phyloP scores from a whole-genome alignment of 352 stramenopile genomes.

The Phytopythium ostracodes region DNA sequence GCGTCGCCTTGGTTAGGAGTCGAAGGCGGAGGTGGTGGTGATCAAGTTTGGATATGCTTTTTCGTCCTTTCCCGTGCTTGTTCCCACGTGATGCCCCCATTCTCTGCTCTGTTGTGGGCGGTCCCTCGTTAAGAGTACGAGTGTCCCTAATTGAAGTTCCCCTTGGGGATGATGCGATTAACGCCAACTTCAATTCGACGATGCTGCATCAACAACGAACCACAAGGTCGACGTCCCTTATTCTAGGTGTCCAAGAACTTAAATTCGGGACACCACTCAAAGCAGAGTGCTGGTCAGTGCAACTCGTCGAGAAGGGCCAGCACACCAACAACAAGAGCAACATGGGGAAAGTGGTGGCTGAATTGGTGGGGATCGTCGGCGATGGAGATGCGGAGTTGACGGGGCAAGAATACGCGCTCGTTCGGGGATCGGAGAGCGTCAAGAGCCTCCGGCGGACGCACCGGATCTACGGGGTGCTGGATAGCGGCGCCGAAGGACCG shows the following conservation, averaged over 20 bases:
- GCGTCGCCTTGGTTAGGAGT: neutral
- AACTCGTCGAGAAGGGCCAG: too few species aligned
- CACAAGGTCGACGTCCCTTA: neutral
- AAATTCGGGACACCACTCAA: too few species aligned
- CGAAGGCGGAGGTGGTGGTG: too few species aligned
- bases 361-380: neutral
- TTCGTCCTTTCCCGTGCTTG: neutral
- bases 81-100: neutral
- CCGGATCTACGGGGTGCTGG: slow-evolving; percentile 23
- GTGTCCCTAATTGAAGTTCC: slow-evolving; percentile 10
- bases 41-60: neutral
- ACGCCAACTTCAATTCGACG: slow-evolving; percentile 3
- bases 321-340: too few species aligned
- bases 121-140: neutral
- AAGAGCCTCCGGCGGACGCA: slow-evolving; percentile 15
- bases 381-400: slow-evolving; percentile 8
- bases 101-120: neutral
- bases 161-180: neutral
- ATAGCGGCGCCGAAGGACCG: slow-evolving; percentile 5
- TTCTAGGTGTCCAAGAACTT: too few species aligned
- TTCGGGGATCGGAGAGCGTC: slow-evolving; percentile 14
- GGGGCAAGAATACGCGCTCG: slow-evolving; percentile 23
- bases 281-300: too few species aligned
- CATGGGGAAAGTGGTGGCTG: neutral
- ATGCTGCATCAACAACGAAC: neutral